Evolutionary conservation across 352 stramenopile species (phyloP), one percentile per base, ranked within the genome.

Genomic region (Globisporangium cylindrosporum): DNA sequence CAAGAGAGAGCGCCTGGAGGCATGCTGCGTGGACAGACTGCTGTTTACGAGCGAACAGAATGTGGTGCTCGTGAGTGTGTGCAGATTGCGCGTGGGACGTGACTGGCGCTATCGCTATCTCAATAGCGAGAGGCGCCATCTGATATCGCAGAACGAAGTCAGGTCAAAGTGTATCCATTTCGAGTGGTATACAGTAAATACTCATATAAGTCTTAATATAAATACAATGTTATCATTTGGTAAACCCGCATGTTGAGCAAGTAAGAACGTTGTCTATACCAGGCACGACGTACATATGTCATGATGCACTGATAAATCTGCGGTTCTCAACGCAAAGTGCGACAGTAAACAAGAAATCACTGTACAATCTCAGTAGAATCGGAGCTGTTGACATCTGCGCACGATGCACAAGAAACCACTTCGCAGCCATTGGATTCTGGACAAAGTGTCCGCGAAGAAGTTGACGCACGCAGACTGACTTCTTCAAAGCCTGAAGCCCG

Each of bases 91-190:
- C 7, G 22, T 18, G 49, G n/a, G 49, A 29, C 49, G 7, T 20
- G 49, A 55, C 43, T 61, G 18, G n/a, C 55, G 55, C 25, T 14
- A 29, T 20, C 38, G 43, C 6, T 18, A 9, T 32, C 25, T 8
- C 32, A 20, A 9, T 63, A 22, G 43, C 8, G 41, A 48, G 15
- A 48, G 41, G 15, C 12, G 36, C 32, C 34, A 63, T 12, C 58
- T 63, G 58, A 29, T 53, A 25, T 22, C 34, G 51, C 34, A 34
- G 58, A 63, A 53, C 58, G 58, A 51, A 53, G 32, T 62, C n/a
- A 32, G 32, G 46, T 32, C 20, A 34, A 49, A 53, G 32, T 63
- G 58, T 34, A 63, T 51, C 58, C 58, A 53, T 22, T 59, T 9
- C 15, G 25, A 12, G 7, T 12, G n/a, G 15, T n/a, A 25, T 14